Conservation (phyloP, 2,329 filamentous ascomycete species). For the Sordariomycetes sp. region DNA sequence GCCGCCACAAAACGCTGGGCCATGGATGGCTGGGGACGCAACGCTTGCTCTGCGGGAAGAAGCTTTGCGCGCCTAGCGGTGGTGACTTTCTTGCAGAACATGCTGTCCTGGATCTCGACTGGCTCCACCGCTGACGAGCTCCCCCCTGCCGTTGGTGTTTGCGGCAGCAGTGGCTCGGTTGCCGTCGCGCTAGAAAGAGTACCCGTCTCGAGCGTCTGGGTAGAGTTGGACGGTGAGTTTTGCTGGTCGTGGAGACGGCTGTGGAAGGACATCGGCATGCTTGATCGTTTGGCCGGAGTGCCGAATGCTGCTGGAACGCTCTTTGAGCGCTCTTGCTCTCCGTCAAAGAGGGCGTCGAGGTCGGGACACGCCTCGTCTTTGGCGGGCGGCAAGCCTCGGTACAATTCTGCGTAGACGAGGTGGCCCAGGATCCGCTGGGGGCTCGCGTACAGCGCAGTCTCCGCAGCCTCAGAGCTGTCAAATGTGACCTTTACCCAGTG, state of each 20-base stretch:
- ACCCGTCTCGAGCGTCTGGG: conserved; percentile 47
- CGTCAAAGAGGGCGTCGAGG: conserved; percentile 26
- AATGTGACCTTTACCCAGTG: conserved; percentile 91
- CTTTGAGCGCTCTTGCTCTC: conserved; percentile 12
- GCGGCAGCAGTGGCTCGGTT: conserved; percentile 18
- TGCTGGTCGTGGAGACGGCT: conserved; percentile 25
- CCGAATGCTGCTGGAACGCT: conserved; percentile 3
- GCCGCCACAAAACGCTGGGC: conserved; percentile 54
- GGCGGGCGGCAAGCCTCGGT: conserved; percentile 53
- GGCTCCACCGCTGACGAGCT: conserved; percentile 12
- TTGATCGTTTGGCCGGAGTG: conserved; percentile 17
- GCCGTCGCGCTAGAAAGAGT: conserved; percentile 42
- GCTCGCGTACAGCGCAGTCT: conserved; percentile 59
- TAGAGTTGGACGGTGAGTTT: conserved; percentile 34
- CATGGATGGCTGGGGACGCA: conserved; percentile 59
- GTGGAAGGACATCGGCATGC: conserved; percentile 23
- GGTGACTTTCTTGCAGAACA: conserved; percentile 55
- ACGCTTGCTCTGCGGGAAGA: conserved; percentile 59
- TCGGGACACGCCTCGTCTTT: conserved; percentile 56
- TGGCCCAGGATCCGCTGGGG: conserved; percentile 65
- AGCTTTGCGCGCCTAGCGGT: conserved; percentile 56
- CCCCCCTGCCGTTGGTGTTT: conserved; percentile 8
- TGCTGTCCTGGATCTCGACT: conserved; percentile 20
- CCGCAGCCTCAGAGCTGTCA: conserved; percentile 62
- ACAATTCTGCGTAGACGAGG: conserved; percentile 62